These are phyloP conservation scores for Passalora sequoiae DNA, from an alignment of 2,329 filamentous ascomycete species.

Conservation along the genomic window DNA sequence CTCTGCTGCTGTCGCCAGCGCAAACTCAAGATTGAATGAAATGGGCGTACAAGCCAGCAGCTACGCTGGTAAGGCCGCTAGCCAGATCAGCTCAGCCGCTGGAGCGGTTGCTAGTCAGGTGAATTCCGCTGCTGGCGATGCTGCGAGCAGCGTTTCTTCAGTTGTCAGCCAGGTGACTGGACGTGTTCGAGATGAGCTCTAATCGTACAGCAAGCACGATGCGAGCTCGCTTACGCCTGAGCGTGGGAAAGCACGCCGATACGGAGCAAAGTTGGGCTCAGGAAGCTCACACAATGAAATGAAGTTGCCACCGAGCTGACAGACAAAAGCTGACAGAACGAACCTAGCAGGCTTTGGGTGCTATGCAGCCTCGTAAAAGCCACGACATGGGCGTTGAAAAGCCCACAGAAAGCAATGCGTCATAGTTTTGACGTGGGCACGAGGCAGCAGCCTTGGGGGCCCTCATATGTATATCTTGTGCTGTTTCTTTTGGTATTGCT, in stretches of 20 bases:
- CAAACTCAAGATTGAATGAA: constrained; percentile 39
- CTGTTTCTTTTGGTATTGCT: neutral
- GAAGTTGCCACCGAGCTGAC: too few species aligned
- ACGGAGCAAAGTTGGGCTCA: too few species aligned
- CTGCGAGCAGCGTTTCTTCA: constrained; percentile 32
- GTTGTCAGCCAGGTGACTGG: constrained; percentile 35
- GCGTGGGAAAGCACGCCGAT: too few species aligned
- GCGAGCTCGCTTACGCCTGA: too few species aligned
- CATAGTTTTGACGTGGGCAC: too few species aligned
- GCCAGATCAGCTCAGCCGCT: constrained; percentile 37
- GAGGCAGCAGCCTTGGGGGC: neutral
- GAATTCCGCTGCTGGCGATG: constrained; percentile 22
- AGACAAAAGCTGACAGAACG: neutral
- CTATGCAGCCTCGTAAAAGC: too few species aligned
- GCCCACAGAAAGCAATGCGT: too few species aligned
- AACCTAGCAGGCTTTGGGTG: neutral
- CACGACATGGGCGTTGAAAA: too few species aligned
- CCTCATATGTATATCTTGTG: neutral
- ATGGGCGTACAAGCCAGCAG: constrained; percentile 34
- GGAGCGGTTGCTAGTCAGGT: constrained; percentile 47
- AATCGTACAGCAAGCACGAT: too few species aligned
- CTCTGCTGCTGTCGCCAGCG: constrained; percentile 40
- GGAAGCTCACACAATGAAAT: too few species aligned
- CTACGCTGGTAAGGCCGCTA: constrained; percentile 28
- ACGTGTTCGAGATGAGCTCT: constrained; percentile 51